phyloP scores from a whole-genome alignment of 129 eudicot genomes.

The Erigeron canadensis region DNA sequence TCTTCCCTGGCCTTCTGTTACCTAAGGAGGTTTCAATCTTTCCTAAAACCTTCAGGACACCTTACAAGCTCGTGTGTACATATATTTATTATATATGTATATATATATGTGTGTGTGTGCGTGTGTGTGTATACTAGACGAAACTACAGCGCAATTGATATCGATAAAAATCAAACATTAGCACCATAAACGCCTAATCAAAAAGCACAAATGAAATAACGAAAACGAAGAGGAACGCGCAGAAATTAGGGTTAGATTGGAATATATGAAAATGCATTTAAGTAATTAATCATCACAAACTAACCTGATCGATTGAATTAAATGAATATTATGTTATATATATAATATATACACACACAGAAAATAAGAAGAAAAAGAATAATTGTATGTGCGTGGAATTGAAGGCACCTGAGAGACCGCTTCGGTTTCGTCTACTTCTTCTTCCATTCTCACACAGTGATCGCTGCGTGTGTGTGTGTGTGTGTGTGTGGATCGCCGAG shows the following conservation, averaged over 20 bases:
- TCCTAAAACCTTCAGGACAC: too few species aligned
- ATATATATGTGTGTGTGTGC: too few species aligned
- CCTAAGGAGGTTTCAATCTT: too few species aligned
- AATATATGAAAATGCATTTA: neutral
- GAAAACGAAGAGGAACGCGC: neutral
- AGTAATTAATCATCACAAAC: neutral
- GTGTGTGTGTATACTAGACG: neutral
- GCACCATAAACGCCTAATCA: neutral
- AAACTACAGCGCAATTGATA: neutral
- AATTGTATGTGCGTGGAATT: neutral
- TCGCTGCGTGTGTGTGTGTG: neutral
- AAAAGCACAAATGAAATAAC: neutral
- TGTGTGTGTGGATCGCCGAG: neutral
- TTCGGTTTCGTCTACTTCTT: conserved; percentile 68
- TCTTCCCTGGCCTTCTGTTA: too few species aligned
- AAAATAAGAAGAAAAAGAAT: neutral
- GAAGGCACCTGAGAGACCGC: conserved; percentile 44
- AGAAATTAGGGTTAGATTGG: conserved; percentile 7
- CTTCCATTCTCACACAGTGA: conserved; percentile 27
- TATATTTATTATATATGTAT: too few species aligned
- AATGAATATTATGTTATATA: neutral
- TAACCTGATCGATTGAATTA: neutral
- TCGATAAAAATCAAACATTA: conserved; percentile 1
- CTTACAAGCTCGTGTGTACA: too few species aligned
- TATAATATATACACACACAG: too few species aligned